phyloP scores from a whole-genome alignment of 768 basidiomycete genomes.

The Amanita exitialis region DNA sequence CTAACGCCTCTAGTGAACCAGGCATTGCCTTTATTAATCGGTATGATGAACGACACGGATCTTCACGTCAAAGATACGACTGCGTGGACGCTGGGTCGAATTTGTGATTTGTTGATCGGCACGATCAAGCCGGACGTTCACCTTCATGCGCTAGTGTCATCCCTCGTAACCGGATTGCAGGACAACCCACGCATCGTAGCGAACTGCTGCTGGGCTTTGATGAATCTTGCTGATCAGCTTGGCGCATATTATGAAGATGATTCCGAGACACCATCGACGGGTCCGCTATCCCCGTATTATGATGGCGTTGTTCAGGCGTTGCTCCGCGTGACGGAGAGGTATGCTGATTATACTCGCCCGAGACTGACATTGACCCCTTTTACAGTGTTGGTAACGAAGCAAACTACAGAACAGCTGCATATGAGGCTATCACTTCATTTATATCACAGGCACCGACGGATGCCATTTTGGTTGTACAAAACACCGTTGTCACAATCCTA shows the following conservation, averaged over 20 bases:
- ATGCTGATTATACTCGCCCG: slow-evolving; percentile 14
- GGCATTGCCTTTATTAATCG: slow-evolving; percentile 87
- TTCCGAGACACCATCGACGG: slow-evolving; percentile 39
- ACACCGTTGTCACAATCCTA: slow-evolving; percentile 74
- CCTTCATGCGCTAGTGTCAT: slow-evolving; percentile 72
- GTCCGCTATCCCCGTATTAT: slow-evolving; percentile 81
- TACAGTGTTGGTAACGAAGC: slow-evolving; percentile 73
- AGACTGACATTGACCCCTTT: slow-evolving; percentile 8
- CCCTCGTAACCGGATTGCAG: slow-evolving; percentile 70
- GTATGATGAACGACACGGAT: slow-evolving; percentile 87
- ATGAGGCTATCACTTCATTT: slow-evolving; percentile 89
- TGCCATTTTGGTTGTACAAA: slow-evolving; percentile 71
- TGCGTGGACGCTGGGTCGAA: slow-evolving; percentile 94
- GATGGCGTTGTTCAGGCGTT: slow-evolving; percentile 80
- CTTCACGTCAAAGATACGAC: slow-evolving; percentile 91
- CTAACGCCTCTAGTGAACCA: slow-evolving; percentile 89
- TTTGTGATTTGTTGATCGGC: slow-evolving; percentile 81
- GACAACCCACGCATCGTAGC: slow-evolving; percentile 81
- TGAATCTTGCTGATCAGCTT: slow-evolving; percentile 91
- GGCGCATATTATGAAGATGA: slow-evolving; percentile 57
- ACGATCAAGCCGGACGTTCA: slow-evolving; percentile 88
- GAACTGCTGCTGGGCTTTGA: slow-evolving; percentile 94
- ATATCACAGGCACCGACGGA: slow-evolving; percentile 75
- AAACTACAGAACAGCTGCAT: slow-evolving; percentile 91
- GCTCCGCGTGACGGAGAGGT: slow-evolving; percentile 84